A percentile compares a stretch with the other conserved stretches of the same genome.
phyloP scores from a whole-genome alignment of 208 protist species.

The Zelonia costaricensis region DNA sequence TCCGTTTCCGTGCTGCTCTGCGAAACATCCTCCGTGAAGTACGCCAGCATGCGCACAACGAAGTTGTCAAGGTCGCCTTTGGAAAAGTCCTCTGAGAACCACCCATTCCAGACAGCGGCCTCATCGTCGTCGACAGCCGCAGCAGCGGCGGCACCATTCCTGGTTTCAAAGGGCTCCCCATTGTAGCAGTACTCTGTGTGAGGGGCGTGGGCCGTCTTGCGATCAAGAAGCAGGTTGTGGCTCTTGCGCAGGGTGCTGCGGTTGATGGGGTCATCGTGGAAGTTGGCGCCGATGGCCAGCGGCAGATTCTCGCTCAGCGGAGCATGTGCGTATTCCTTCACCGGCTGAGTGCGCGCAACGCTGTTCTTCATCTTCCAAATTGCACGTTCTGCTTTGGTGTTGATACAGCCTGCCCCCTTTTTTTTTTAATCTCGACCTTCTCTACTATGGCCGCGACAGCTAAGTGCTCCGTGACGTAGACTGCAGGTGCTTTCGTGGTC shows the following conservation, averaged over 20 bases:
- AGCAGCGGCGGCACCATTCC: background rate
- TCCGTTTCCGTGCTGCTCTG: slow-evolving; percentile 61
- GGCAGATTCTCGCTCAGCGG: slow-evolving; percentile 75
- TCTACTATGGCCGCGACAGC: too few species aligned
- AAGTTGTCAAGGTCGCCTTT: slow-evolving; percentile 68
- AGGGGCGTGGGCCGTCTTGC: slow-evolving; percentile 61
- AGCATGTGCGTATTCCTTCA: slow-evolving; percentile 61
- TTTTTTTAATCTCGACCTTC: too few species aligned
- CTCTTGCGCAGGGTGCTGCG: slow-evolving; percentile 76
- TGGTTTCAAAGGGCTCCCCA: slow-evolving; percentile 23
- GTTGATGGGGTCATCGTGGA: slow-evolving; percentile 91
- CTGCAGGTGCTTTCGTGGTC: too few species aligned
- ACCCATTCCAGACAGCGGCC: slow-evolving; percentile 64
- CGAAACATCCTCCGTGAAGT: slow-evolving; percentile 72
- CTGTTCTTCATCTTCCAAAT: slow-evolving; percentile 72
- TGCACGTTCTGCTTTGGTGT: background rate
- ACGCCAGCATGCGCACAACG: slow-evolving; percentile 76
- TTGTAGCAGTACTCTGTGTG: slow-evolving; percentile 84
- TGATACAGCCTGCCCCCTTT: background rate
- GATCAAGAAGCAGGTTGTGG: slow-evolving; percentile 70
- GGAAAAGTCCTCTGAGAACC: slow-evolving; percentile 64
- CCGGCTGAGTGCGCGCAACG: slow-evolving; percentile 58
- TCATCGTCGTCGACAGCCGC: slow-evolving; percentile 14
- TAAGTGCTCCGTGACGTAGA: too few species aligned
- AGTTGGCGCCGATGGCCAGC: slow-evolving; percentile 80